phyloP scores from a whole-genome alignment of 1,284 basidiomycete species.

The Pseudozyma sp. region DNA sequence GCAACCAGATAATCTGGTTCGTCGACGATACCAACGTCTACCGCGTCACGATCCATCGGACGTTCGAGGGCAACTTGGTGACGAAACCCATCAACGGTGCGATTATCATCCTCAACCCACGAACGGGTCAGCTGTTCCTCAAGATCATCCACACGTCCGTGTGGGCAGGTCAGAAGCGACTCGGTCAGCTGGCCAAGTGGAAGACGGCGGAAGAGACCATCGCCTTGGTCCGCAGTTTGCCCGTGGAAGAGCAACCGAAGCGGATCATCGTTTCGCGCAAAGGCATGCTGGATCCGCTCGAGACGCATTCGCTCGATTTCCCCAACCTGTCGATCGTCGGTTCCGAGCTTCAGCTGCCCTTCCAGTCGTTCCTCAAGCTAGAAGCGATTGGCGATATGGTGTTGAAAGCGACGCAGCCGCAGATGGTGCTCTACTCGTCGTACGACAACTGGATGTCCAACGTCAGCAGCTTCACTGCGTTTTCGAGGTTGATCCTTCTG shows the following conservation, averaged over 20 bases:
- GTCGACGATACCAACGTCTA: constrained; percentile 99
- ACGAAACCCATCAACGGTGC: constrained; percentile 99
- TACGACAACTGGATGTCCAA: constrained; percentile 99
- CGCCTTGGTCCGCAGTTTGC: constrained; percentile 92
- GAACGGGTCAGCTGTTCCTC: constrained; percentile 96
- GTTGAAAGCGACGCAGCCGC: constrained; percentile 95
- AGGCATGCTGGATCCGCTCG: constrained; percentile 91
- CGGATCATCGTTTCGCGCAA: constrained; percentile 99
- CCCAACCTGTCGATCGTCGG: constrained; percentile 99
- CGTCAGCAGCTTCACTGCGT: constrained; percentile 98
- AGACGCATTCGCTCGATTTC: constrained; percentile 97
- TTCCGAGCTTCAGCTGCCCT: constrained; percentile 95
- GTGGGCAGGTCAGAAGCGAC: constrained; percentile 99
- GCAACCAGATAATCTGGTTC: constrained; percentile 99
- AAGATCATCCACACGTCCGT: constrained; percentile 99
- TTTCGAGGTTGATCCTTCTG: constrained; percentile 94
- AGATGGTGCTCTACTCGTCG: constrained; percentile 98
- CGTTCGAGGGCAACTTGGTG: constrained; percentile 99
- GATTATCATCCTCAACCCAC: constrained; percentile 99
- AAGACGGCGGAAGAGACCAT: constrained; percentile 99
- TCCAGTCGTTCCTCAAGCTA: constrained; percentile 99
- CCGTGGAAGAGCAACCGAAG: constrained; percentile 99
- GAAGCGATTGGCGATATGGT: constrained; percentile 99
- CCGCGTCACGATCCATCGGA: constrained; percentile 99
- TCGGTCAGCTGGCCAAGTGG: constrained; percentile 99